Base-by-base conservation (phyloP, 2,329 filamentous ascomycete genomes). In the Penicillium sp. region DNA sequence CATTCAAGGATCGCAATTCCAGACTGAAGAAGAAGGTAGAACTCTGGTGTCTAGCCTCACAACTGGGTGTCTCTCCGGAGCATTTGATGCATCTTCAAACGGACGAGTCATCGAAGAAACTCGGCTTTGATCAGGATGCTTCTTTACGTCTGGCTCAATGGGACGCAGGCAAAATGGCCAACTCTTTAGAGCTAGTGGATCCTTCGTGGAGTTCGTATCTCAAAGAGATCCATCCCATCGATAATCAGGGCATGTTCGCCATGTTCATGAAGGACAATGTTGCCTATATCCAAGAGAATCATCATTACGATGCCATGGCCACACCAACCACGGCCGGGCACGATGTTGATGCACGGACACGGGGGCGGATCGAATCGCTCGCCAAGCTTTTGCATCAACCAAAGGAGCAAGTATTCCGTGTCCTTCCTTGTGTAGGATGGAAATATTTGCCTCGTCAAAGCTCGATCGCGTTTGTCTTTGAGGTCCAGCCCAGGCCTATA, bases 341-440 rank as follows among this genome's bases (percentile, higher is more conserved):
- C 22, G 45, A 40, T n/a, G 26, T 59, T 28, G 52, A 59, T 35
- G 16, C 25, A 19, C 52, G 52, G 35, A 59, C 57, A 25, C 25
- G 37, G 22, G 37, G 57, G 11, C 52, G 57, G 14, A 25, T 59
- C 22, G 52, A 59, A 22, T 59, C 57, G 1, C 52, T 55, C 10
- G 57, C 57, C 25, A 59, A 55, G 30, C 57, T 59, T 35, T 26
- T 59, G 33, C 57, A 59, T 35, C 57, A 59, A 52, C 57, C 57
- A 3, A 59, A 59, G 22, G 57, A 55, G 38, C 57, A 52, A 13
- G 58, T 59, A 2, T 59, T 59, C 22, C 58, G 58, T 11, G 52
- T 55, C 37, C 46, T 59, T 13, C 58, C 58, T 8, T 59, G 58
- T 28, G 35, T 59, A 16, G 52, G 58, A n/a, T 59, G 52, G 52